phyloP scores from a whole-genome alignment of 2,329 filamentous ascomycete species.

The Venturia aucupariae region DNA sequence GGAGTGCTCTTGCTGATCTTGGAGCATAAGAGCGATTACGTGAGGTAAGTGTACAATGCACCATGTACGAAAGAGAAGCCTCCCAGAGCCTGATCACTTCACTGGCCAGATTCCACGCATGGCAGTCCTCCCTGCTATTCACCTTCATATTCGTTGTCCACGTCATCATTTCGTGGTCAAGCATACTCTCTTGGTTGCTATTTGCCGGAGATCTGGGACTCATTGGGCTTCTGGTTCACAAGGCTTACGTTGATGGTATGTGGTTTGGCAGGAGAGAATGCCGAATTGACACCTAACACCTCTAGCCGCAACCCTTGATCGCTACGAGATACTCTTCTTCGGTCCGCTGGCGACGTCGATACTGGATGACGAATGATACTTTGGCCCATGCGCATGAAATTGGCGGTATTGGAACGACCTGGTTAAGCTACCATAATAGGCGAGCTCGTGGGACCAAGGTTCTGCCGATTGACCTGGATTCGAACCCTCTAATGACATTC shows the following conservation, averaged over 20 bases:
- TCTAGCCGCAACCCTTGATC: conserved; percentile 50
- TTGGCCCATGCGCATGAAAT: not conserved
- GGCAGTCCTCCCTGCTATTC: conserved; percentile 84
- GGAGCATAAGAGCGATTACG: conserved; percentile 95
- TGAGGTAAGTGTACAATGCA: conserved; percentile 53
- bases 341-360: conserved; percentile 79
- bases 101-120: conserved; percentile 72
- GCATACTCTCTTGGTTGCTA: conserved; percentile 73
- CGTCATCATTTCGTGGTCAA: conserved; percentile 77
- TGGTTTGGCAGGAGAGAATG: conserved; percentile 17
- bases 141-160: conserved; percentile 65
- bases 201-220: conserved; percentile 65
- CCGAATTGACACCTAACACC: not conserved
- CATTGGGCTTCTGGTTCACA: conserved; percentile 66
- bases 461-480: not conserved
- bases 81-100: not conserved
- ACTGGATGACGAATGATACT: conserved; percentile 66
- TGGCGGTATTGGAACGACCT: not conserved
- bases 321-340: conserved; percentile 82
- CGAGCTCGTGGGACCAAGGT: not conserved
- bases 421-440: not conserved
- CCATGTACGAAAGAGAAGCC: not conserved
- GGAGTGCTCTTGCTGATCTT: conserved; percentile 74
- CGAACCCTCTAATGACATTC: not conserved
- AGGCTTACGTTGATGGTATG: conserved; percentile 77